Evolutionary conservation across 2,329 filamentous ascomycete genomes (phyloP), one percentile per base, ranked within the genome.

Genomic region (Metarhizium anisopliae): DNA sequence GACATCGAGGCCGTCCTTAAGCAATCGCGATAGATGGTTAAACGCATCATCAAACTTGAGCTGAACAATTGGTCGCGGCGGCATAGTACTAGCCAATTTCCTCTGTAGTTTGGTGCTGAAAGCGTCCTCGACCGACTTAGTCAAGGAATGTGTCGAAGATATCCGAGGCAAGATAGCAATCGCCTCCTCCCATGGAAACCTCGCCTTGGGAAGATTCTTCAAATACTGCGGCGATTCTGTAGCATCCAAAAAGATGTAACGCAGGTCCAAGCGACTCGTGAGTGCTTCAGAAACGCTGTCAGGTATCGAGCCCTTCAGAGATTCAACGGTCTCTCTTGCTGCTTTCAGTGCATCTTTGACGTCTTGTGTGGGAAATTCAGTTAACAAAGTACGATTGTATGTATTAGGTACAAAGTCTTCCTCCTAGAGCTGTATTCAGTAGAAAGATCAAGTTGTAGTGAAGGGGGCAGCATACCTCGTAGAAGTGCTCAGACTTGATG

Each of bases 341-440:
- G 79, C 72, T 29, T 78, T 69, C 20, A 90, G 70, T 30, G 79
- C 68, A 8, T 73, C 69, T 47, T 78, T 73, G 29, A 90, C 77
- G n/a, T 79, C 75, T 5, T 77, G 72, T 2, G 77, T 70, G 16
- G 81, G 74, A 56, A 93, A 77, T 14, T 79, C 73, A 30, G 84
- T 82, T 6, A 97, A 77, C 1, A 99, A 75, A 13, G 83, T 84
- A 42, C 92, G 83, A 62, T 91, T 87, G 67, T 94, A 97, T 0
- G 92, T 88, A 68, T 95, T 91, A 6, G 90, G 92, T 20, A 95
- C 90, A 67, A 99, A 96, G 66, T 99, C 94, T 71, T 99, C 94
- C 72, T 99, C 94, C 86, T 93, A 36, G 55, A 7, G 25, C 25
- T 52, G 25, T 4, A 18, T 40, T 53, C 51, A 52, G 51, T 32